Evolutionary conservation across 1,139 yeast genomes (phyloP).

Genomic region (Kurtzmaniella quercitrusa): DNA sequence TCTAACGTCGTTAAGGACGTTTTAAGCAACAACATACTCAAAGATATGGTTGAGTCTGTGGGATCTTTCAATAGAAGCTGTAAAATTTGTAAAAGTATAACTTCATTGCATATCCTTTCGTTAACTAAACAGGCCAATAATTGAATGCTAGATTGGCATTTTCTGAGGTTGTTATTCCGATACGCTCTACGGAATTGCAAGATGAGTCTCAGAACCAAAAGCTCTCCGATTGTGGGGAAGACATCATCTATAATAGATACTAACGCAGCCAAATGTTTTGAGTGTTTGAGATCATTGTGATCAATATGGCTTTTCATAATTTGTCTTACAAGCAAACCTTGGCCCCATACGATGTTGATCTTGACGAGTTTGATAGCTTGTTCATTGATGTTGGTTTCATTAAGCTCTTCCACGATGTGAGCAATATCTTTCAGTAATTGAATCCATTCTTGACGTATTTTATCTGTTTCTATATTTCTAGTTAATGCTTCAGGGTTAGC

Average conservation of each 20-base stretch:
- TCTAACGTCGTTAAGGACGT: constrained; percentile 22
- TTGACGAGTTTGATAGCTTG: constrained; percentile 48
- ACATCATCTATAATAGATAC: constrained; percentile 61
- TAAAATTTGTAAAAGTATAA: constrained; percentile 60
- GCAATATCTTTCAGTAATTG: constrained; percentile 44
- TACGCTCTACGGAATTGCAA: constrained; percentile 58
- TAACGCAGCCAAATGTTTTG: constrained; percentile 17
- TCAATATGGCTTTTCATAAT: constrained; percentile 54
- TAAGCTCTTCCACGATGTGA: constrained; percentile 44
- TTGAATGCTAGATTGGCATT: constrained; percentile 38
- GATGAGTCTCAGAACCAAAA: constrained; percentile 51
- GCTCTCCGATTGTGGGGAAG: constrained; percentile 65
- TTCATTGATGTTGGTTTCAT: constrained; percentile 43
- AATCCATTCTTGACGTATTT: constrained; percentile 47
- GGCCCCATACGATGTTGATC: constrained; percentile 54
- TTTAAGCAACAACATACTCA: constrained; percentile 23
- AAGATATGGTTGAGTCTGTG: constrained; percentile 37
- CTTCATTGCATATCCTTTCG: constrained; percentile 62
- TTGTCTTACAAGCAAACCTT: constrained; percentile 55
- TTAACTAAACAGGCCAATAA: constrained; percentile 65
- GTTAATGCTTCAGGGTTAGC: too few species aligned
- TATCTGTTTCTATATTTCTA: neutral
- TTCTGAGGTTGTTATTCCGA: constrained; percentile 41
- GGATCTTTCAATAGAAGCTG: constrained; percentile 54
- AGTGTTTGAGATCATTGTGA: constrained; percentile 25